phyloP scores from a whole-genome alignment of 495 filamentous ascomycete genomes.

The Hypoxylon rickii region DNA sequence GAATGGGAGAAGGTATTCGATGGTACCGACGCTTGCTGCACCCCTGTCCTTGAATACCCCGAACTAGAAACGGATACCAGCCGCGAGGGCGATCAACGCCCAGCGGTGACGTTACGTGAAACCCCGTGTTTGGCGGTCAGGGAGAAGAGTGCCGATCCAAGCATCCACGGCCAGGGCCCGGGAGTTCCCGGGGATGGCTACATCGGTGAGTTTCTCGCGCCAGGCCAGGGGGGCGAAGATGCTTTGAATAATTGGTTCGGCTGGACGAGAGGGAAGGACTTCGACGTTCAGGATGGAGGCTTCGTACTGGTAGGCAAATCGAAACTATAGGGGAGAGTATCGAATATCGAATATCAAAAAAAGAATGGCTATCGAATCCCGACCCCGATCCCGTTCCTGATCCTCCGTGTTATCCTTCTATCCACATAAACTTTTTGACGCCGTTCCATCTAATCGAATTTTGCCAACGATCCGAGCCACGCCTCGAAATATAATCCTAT shows the following conservation, averaged over 20 bases:
- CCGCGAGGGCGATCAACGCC: constrained; percentile 72
- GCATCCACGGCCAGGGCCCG: constrained; percentile 50
- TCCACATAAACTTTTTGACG: neutral
- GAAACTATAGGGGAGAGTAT: too few relatives aligned
- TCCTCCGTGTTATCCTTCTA: too few relatives aligned
- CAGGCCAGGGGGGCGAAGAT: constrained; percentile 74
- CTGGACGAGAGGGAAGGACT: constrained; percentile 74
- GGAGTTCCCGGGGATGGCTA: constrained; percentile 66
- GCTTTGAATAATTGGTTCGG: constrained; percentile 75
- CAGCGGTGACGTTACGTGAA: constrained; percentile 67
- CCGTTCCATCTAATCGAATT: constrained; percentile 5
- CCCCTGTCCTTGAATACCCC: constrained; percentile 74
- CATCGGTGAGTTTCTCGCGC: constrained; percentile 58
- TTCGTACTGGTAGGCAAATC: constrained; percentile 54
- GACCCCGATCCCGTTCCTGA: too few relatives aligned
- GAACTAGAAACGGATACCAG: constrained; percentile 67
- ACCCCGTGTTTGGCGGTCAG: constrained; percentile 66
- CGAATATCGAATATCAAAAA: too few relatives aligned
- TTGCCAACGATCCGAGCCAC: neutral
- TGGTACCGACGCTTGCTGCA: constrained; percentile 88
- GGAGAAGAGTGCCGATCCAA: constrained; percentile 37
- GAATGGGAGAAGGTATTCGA: constrained; percentile 90
- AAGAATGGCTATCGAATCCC: constrained; percentile 2
- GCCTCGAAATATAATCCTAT: neutral
- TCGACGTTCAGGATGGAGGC: constrained; percentile 64